Evolutionary conservation across 73 alveolate genomes (phyloP), one percentile per base, ranked within the genome.

Genomic region (Paramecium sonneborni): DNA sequence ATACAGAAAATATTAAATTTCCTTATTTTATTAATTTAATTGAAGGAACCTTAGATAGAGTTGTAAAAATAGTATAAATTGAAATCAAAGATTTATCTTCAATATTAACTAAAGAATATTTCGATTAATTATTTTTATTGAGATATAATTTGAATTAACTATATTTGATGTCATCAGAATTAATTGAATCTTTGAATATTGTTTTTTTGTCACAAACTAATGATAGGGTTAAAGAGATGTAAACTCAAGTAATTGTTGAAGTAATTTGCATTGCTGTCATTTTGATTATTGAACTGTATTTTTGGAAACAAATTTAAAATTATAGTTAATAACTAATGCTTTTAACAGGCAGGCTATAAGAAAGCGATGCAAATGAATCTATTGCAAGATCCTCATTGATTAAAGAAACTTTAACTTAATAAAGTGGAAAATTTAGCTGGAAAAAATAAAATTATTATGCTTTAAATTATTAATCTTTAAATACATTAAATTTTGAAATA

Each of bases 131-230:
- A 46, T 79, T 79, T 2, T 12, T 28, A 20, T 46, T 79, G 41
- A 38, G 90, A 24, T 79, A 41, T 26, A 79, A 79, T 21, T 79
- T 79, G 41, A 44, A 79, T 10, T 23, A 79, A 41, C 41, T 79
- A 0, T n/a, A 41, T 20, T 21, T 9, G 5, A 41, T 44, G 43
- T 18, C 21, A 41, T n/a, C 21, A n/a, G 70, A 38, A 41, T 41
- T 79, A 26, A 6, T 79, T 8, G 69, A 39, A 14, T 74, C 87
- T 12, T 21, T 74, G 5, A 74, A 74, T 34, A 74, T 74, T n/a
- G n/a, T n/a, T n/a, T n/a, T n/a, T n/a, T n/a, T n/a, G n/a, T n/a
- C n/a, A n/a, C n/a, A n/a, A n/a, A n/a, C n/a, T n/a, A n/a, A n/a
- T n/a, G n/a, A n/a, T n/a, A n/a, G n/a, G n/a, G n/a, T n/a, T n/a